Evolutionary conservation across 2,329 filamentous ascomycete species (phyloP).

Genomic region (Ophiocordyceps unilateralis): DNA sequence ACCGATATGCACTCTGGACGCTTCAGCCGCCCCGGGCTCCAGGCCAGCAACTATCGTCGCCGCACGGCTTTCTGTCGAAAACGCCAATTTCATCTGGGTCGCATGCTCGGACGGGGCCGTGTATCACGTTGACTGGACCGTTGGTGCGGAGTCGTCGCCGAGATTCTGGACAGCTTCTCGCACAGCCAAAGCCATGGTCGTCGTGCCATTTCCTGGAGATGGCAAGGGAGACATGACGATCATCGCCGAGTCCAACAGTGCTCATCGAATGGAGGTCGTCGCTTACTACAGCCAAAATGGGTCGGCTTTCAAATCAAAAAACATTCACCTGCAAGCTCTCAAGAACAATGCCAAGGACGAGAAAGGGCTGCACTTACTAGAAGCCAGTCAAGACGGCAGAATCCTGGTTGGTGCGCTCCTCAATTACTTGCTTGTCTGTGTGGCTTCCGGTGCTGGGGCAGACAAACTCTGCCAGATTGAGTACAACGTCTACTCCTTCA

Average conservation of each 20-base stretch:
- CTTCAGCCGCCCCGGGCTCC: constrained; percentile 8
- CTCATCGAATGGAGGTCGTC: constrained; percentile 19
- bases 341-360: constrained; percentile 12
- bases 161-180: constrained; percentile 24
- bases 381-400: constrained; percentile 34
- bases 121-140: constrained; percentile 41
- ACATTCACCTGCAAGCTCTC: constrained; percentile 15
- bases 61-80: constrained; percentile 19
- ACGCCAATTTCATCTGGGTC: constrained; percentile 37
- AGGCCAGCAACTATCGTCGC: constrained; percentile 20
- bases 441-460: constrained; percentile 7
- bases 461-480: constrained; percentile 13
- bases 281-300: constrained; percentile 24
- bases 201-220: constrained; percentile 18
- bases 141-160: constrained; percentile 22
- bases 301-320: constrained; percentile 13
- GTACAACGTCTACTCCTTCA: constrained; percentile 41
- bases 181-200: constrained; percentile 27
- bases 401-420: constrained; percentile 30
- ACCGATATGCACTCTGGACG: constrained; percentile 22
- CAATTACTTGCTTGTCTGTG: constrained; percentile 19
- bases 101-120: constrained; percentile 39
- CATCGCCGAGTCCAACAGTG: constrained; percentile 24
- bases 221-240: constrained; percentile 26
- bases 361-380: constrained; percentile 23